Percentiles rank a stretch among this genome's conserved stretches.
Conservation (phyloP, 2,329 filamentous ascomycete genomes). For the Ampelomyces quisqualis region DNA sequence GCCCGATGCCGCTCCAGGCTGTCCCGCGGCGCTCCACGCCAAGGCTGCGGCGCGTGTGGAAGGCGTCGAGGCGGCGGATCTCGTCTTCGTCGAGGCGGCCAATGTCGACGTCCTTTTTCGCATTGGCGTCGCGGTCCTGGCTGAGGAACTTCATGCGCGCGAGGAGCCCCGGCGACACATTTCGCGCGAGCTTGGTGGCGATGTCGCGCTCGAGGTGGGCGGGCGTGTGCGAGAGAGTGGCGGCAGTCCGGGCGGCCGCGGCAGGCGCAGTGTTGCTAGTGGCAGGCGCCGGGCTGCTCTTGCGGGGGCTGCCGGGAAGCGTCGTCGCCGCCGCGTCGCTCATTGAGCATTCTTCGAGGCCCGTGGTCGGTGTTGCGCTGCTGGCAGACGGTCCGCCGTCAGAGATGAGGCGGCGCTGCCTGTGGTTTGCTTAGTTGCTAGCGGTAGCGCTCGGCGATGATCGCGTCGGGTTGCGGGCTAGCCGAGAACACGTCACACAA, state of each 20-base stretch:
- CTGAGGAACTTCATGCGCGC: slow-evolving; percentile 49
- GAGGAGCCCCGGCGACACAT: slow-evolving; percentile 47
- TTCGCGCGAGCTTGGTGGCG: slow-evolving; percentile 41
- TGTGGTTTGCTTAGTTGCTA: background rate
- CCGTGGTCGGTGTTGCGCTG: background rate
- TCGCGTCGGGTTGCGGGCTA: background rate
- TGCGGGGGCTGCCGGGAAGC: slow-evolving; percentile 5
- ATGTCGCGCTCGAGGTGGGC: slow-evolving; percentile 25
- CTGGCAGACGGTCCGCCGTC: background rate
- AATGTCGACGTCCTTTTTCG: slow-evolving; percentile 46
- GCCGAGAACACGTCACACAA: background rate
- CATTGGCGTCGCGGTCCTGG: slow-evolving; percentile 37
- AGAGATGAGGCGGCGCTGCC: background rate
- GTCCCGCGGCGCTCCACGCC: slow-evolving; percentile 66
- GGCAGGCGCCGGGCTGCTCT: slow-evolving; percentile 19
- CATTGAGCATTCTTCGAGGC: slow-evolving; percentile 24
- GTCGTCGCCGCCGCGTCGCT: slow-evolving; percentile 23
- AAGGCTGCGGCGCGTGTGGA: slow-evolving; percentile 58
- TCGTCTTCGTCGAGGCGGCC: slow-evolving; percentile 71
- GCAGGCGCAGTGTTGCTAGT: slow-evolving; percentile 3
- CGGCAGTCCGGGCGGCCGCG: slow-evolving; percentile 8
- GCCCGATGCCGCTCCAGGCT: slow-evolving; percentile 63
- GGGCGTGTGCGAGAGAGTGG: slow-evolving; percentile 16
- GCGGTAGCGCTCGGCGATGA: background rate
- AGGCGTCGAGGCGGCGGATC: slow-evolving; percentile 67